Conservation (phyloP, 164 flowering plant genomes). For the Vitis labrusca region DNA sequence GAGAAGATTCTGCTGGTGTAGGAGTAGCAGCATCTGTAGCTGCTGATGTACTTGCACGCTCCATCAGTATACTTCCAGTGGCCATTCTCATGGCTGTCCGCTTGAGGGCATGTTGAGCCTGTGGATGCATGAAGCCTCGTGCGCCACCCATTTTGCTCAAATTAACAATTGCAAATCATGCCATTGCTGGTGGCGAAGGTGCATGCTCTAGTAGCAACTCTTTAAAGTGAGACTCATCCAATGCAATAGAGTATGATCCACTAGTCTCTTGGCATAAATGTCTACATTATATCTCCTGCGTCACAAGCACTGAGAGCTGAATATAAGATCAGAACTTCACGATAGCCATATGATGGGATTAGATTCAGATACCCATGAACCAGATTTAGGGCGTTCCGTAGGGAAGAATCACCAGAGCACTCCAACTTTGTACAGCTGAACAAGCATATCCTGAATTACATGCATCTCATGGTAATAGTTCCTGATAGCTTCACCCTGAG, state of each 20-base stretch:
- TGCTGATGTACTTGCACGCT: no score
- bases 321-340: slow-evolving; percentile 82
- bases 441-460: slow-evolving; percentile 98
- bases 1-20: no score
- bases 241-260: slow-evolving; percentile 74
- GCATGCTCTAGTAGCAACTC: slow-evolving; percentile 88
- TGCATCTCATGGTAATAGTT: slow-evolving; percentile 99
- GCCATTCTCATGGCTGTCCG: no score
- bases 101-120: slow-evolving; percentile 15
- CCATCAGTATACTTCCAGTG: no score
- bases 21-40: no score
- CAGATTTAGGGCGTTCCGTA: slow-evolving; percentile 88
- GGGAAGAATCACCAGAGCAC: slow-evolving; percentile 88
- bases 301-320: slow-evolving; percentile 95
- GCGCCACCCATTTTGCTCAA: slow-evolving; percentile 79
- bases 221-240: slow-evolving; percentile 89
- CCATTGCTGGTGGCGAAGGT: slow-evolving; percentile 96
- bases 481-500: slow-evolving; percentile 97
- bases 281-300: slow-evolving; percentile 91
- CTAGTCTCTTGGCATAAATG: slow-evolving; percentile 95
- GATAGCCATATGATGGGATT: slow-evolving; percentile 93
- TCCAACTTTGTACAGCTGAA: slow-evolving; percentile 92
- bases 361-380: slow-evolving; percentile 71
- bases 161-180: slow-evolving; percentile 85
- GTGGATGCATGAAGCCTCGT: no score